A percentile compares a stretch with the other conserved stretches of the same genome.
These are phyloP conservation scores for Suhomyces tanzawaensis DNA, from an alignment of 805 yeast genomes.

Conservation along the genomic window DNA sequence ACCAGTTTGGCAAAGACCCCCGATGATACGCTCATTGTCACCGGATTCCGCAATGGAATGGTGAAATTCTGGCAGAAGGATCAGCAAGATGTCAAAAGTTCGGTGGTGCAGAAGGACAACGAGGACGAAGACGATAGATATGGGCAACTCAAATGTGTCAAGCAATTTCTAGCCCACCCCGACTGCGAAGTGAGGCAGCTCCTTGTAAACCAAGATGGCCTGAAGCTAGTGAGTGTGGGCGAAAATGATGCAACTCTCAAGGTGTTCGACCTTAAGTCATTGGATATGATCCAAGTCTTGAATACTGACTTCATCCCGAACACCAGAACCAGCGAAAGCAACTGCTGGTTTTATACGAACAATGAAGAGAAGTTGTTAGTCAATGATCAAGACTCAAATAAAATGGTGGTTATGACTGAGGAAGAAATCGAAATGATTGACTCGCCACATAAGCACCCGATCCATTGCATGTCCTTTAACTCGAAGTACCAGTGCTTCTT, in stretches of 20 bases:
- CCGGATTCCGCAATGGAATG: slow-evolving; percentile 20
- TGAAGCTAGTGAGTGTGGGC: slow-evolving; percentile 22
- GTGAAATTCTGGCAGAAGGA: slow-evolving; percentile 20
- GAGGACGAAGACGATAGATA: slow-evolving; percentile 7
- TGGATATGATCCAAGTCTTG: slow-evolving; percentile 36
- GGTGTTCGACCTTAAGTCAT: slow-evolving; percentile 31
- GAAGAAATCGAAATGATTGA: slow-evolving; percentile 8
- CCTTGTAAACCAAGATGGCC: slow-evolving; percentile 13
- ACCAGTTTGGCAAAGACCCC: slow-evolving; percentile 12
- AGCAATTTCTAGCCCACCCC: slow-evolving; percentile 18
- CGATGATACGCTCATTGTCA: slow-evolving; percentile 13
- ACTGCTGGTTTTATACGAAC: slow-evolving; percentile 12
- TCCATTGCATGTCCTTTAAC: slow-evolving; percentile 12
- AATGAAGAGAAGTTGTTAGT: slow-evolving; percentile 11
- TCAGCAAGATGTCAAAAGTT: neutral
- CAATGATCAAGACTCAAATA: slow-evolving; percentile 11
- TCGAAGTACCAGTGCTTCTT: slow-evolving; percentile 15
- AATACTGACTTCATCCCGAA: slow-evolving; percentile 24
- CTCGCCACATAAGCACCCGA: slow-evolving; percentile 12
- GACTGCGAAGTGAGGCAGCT: slow-evolving; percentile 14
- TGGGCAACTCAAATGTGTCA: slow-evolving; percentile 12
- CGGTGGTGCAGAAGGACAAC: neutral
- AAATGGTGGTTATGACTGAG: slow-evolving; percentile 12
- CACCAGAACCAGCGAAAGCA: slow-evolving; percentile 6
- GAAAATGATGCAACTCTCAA: slow-evolving; percentile 18